Base-by-base conservation (phyloP, 768 basidiomycete species). In the Leccinum pellstonianum region DNA sequence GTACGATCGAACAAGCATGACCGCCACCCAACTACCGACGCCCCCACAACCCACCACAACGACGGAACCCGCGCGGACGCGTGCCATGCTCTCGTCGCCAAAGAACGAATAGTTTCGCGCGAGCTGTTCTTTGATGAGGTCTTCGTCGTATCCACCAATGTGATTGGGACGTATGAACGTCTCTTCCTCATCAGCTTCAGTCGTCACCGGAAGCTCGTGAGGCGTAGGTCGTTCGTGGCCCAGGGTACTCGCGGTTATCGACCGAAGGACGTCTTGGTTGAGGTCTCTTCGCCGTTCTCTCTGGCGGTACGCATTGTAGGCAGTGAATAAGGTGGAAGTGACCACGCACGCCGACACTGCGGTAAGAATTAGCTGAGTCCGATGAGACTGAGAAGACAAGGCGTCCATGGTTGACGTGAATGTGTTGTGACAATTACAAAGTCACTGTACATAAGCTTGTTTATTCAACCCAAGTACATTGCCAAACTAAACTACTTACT, bases 21-120 rank as follows among this genome's bases (percentile, higher is more conserved):
- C 84, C 15, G 95, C 94, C 38, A 87, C 91, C 92, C 94, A 96
- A 69, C 92, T 95, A 0, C 97, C 97, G 0, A 99, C 97, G 2
- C 97, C 96, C 59, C 97, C 97, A 64, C 95, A 93, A 6, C 97
- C 97, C 3, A 99, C 88, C 19, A 98, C 78, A 17, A 93, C 94
- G 1, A 98, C 95, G 5, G 80, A 83, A 12, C 86, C 84, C 9
- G 79, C 69, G 55, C 97, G 81, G 55, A 98, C 81, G 68, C 84
- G 87, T 10, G 76, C 72, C 92, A 98, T 96, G 43, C 85, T 85
- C 37, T 93, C 90, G 33, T 95, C 91, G 0, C 93, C 94, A 55
- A 98, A 90, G 76, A 98, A 98, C 9, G 90, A 87, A 67, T 96
- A 97, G 75, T 98, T 98, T 46, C 97, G 79, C 4, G 96, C 89